Base-by-base conservation (phyloP, 2,329 filamentous ascomycete genomes). In the Hymenoscyphus salicellus region DNA sequence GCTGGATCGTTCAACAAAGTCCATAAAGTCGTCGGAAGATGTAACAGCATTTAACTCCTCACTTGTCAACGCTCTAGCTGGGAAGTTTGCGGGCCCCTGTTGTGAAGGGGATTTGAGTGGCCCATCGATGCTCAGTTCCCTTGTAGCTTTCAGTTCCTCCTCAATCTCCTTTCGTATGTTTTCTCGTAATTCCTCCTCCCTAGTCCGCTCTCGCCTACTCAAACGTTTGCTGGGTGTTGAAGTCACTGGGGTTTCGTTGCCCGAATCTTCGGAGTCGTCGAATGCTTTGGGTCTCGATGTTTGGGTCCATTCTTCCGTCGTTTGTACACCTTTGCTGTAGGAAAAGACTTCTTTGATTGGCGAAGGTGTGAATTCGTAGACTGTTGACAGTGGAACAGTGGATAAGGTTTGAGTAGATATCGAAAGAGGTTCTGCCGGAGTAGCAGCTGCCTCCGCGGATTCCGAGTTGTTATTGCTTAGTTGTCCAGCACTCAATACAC, bases 301-400 rank as follows among this genome's bases (percentile, higher is more conserved):
- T 63, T 82, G 79, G 5, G 82, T 80, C 86, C 91, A 91, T 68
- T 89, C 87, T 72, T 92, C 90, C 26, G 89, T 87, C 17, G 95
- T 97, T 78, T 99, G 96, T 26, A 98, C 93, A 63, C 89, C 93
- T 80, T 97, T 98, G 83, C 91, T 98, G 82, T 99, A 99, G 61
- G 93, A 96, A 74, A 96, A 93, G 65, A 96, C 83, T 77, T 99
- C 95, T 69, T 89, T 86, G 63, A 89, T 86, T 38, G 89, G 87
- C 23, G 88, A 89, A 0, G 91, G 89, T 1, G 90, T 87, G 69
- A 87, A 90, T 77, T 97, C 93, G 78, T 90, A 93, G 66, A 95
- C 85, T 38, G 91, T 93, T 20, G 88, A 87, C 61, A 92, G 82
- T 7, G 90, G 84, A 11, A 86, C 87, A 0, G 93, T 89, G 7